Percentiles rank a stretch among this genome's conserved stretches.
phyloP scores from a whole-genome alignment of 345 rosid species.

The Noccaea bulbosa region DNA sequence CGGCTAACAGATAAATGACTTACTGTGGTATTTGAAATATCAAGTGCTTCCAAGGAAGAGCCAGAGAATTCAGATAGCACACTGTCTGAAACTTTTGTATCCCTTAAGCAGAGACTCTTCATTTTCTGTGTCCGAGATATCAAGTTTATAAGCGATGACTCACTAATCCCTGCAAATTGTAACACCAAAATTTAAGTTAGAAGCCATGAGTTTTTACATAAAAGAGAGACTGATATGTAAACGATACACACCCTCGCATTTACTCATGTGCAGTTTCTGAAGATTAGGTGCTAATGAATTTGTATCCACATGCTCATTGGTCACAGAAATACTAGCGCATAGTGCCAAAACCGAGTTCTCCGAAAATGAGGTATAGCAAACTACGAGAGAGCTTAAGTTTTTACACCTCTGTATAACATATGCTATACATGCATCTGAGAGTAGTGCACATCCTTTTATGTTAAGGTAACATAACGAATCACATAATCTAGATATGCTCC shows the following conservation, averaged over 20 bases:
- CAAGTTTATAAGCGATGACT: constrained; percentile 52
- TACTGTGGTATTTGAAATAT: constrained; percentile 76
- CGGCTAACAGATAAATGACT: constrained; percentile 37
- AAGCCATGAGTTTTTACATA: background rate
- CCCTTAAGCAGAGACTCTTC: constrained; percentile 71
- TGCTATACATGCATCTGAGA: constrained; percentile 74
- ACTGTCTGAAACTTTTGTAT: constrained; percentile 58
- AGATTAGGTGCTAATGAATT: constrained; percentile 55
- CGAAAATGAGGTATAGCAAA: constrained; percentile 76
- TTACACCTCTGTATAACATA: constrained; percentile 52
- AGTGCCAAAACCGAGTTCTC: constrained; percentile 61
- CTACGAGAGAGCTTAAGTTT: constrained; percentile 62
- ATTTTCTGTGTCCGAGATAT: constrained; percentile 53
- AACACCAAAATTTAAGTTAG: constrained; percentile 1
- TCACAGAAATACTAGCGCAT: constrained; percentile 41
- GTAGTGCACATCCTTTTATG: constrained; percentile 68
- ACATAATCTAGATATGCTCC: constrained; percentile 51
- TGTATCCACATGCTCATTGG: constrained; percentile 42
- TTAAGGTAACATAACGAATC: constrained; percentile 59
- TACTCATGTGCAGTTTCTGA: constrained; percentile 72
- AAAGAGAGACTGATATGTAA: constrained; percentile 23
- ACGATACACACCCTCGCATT: constrained; percentile 60
- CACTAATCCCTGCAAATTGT: constrained; percentile 57
- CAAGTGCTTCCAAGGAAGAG: constrained; percentile 73
- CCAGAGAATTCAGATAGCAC: constrained; percentile 63